Percentiles rank a stretch among this genome's conserved stretches.
These are phyloP conservation scores for Hyaloscypha finlandica DNA, from an alignment of 495 filamentous ascomycete genomes.

Conservation along the genomic window DNA sequence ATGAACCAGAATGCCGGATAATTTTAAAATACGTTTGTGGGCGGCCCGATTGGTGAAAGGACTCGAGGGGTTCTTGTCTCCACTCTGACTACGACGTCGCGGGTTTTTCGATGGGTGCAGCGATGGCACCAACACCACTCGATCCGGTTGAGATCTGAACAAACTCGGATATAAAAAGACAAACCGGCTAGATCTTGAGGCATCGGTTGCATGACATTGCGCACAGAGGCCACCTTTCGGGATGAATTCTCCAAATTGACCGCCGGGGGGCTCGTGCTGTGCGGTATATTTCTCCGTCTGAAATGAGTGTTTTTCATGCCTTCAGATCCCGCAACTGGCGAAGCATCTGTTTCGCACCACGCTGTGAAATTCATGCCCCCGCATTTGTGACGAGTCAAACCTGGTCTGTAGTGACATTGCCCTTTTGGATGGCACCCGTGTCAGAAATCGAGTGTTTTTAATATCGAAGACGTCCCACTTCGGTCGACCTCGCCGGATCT, in stretches of 20 bases:
- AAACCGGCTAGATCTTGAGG: background rate
- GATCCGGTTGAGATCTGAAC: background rate
- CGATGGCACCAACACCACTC: background rate
- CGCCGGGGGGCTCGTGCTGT: conserved; percentile 12
- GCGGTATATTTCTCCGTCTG: conserved; percentile 16
- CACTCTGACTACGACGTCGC: background rate
- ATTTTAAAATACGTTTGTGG: background rate
- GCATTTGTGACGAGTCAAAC: conserved; percentile 1
- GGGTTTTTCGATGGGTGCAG: background rate
- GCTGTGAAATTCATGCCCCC: background rate
- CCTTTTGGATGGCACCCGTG: background rate
- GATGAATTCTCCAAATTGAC: conserved; percentile 1
- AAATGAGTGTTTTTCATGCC: conserved; percentile 26
- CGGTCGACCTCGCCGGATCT: background rate
- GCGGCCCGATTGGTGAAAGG: background rate
- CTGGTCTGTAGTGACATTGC: background rate
- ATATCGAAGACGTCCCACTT: conserved; percentile 7
- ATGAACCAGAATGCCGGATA: conserved; percentile 17
- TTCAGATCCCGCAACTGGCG: conserved; percentile 7
- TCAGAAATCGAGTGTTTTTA: background rate
- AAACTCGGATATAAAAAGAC: background rate
- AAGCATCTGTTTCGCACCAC: background rate
- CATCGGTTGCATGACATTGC: conserved; percentile 18
- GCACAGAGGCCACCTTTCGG: conserved; percentile 16
- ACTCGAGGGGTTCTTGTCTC: background rate